phyloP scores from a whole-genome alignment of 2,329 filamentous ascomycete genomes.

The Fusarium chaquense region DNA sequence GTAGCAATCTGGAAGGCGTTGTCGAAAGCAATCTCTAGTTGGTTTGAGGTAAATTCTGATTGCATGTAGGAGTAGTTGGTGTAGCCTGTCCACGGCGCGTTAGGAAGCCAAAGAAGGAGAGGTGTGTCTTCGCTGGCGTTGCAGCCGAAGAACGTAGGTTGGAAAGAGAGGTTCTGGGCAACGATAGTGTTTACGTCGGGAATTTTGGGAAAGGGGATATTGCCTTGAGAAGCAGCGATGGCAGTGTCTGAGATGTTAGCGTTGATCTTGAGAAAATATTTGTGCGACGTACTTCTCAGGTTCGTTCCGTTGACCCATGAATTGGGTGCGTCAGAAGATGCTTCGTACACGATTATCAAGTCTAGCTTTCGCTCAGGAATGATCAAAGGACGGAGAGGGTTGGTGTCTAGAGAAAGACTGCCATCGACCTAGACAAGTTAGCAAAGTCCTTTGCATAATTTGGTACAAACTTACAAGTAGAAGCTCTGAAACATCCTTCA shows the following conservation, averaged over 20 bases:
- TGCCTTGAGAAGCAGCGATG: conserved; percentile 38
- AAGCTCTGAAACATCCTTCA: conserved; percentile 44
- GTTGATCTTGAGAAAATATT: fast-evolving
- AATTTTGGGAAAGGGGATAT: conserved; percentile 47
- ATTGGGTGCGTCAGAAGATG: conserved; percentile 44
- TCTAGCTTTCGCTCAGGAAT: conserved; percentile 46
- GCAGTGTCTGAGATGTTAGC: conserved; percentile 29
- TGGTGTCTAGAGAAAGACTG: conserved; percentile 48
- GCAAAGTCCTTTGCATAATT: fast-evolving
- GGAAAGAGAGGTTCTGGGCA: conserved; percentile 41
- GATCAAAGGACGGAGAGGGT: conserved; percentile 48
- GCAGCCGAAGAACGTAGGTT: conserved; percentile 49
- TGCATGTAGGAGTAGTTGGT: conserved; percentile 45
- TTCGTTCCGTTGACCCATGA: conserved; percentile 48
- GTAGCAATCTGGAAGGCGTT: conserved; percentile 87
- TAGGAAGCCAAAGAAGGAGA: conserved; percentile 49
- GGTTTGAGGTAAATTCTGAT: conserved; percentile 41
- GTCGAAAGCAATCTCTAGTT: conserved; percentile 43
- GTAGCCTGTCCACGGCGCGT: conserved; percentile 48
- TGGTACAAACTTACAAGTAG: conserved; percentile 33
- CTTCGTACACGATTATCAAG: conserved; percentile 51
- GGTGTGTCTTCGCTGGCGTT: conserved; percentile 37
- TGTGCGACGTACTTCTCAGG: conserved; percentile 35
- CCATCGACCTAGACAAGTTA: conserved; percentile 46
- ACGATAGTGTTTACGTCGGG: conserved; percentile 47